Evolutionary conservation across 805 yeast genomes (phyloP).

Genomic region (Ogataea philodendri): DNA sequence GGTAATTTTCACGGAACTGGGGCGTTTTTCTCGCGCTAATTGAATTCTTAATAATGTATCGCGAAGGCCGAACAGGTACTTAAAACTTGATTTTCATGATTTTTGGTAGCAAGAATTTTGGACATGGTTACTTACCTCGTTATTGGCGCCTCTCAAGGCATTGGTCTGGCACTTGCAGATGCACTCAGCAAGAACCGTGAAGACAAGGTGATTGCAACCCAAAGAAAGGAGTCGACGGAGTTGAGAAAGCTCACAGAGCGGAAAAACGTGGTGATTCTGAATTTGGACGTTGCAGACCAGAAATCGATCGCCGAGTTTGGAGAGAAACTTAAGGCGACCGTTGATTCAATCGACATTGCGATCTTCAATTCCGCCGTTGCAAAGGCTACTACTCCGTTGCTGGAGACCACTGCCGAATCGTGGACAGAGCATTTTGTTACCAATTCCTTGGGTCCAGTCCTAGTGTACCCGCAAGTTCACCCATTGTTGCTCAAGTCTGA

Average conservation of each 20-base stretch:
- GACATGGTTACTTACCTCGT: conserved; percentile 5
- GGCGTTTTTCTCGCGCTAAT: no score
- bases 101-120: conserved; percentile 3
- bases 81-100: conserved; percentile 3
- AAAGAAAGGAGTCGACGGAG: conserved; percentile 8
- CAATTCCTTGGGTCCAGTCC: conserved; percentile 36
- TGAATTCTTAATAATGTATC: no score
- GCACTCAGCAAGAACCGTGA: conserved; percentile 1
- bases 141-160: conserved; percentile 13
- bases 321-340: conserved; percentile 12
- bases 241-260: conserved; percentile 17
- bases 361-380: conserved; percentile 36
- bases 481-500: conserved; percentile 29
- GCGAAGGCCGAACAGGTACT: no score
- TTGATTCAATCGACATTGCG: conserved; percentile 33
- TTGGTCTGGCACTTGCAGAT: conserved; percentile 6
- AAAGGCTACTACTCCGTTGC: background rate
- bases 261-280: conserved; percentile 21
- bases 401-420: background rate
- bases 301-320: conserved; percentile 21
- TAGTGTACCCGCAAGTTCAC: conserved; percentile 28
- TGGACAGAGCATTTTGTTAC: conserved; percentile 4
- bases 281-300: conserved; percentile 22
- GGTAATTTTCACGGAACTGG: no score
- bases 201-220: conserved; percentile 9